Percentiles rank a stretch among this genome's conserved stretches.
Conservation (phyloP, 495 filamentous ascomycete genomes). For the Mytilinidion resinicola region DNA sequence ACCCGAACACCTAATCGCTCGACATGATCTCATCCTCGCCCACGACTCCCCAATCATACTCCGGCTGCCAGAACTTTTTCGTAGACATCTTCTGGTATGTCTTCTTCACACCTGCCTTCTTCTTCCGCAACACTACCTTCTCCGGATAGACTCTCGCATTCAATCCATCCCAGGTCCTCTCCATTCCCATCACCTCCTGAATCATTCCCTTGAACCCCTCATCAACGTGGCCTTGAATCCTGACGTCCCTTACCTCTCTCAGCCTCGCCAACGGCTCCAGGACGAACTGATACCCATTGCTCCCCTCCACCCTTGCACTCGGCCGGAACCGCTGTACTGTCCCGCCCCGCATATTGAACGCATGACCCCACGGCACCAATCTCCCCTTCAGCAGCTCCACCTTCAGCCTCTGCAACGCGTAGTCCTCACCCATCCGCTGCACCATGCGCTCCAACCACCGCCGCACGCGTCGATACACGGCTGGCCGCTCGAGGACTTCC, state of each 20-base stretch:
- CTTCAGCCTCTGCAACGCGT: neutral
- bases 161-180: neutral
- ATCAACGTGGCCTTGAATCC: neutral
- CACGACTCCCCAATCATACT: neutral
- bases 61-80: slow-evolving; percentile 2
- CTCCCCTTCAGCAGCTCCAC: neutral
- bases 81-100: neutral
- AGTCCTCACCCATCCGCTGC: neutral
- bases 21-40: neutral
- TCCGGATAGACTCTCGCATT: neutral
- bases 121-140: neutral
- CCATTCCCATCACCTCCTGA: neutral
- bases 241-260: neutral
- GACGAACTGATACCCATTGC: neutral
- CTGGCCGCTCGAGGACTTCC: neutral
- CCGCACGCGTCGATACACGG: neutral
- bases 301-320: neutral
- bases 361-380: neutral
- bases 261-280: slow-evolving; percentile 1
- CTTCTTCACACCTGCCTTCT: neutral
- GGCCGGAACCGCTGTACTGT: neutral
- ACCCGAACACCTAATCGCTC: no score
- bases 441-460: neutral
- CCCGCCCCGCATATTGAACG: neutral
- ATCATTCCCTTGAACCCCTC: neutral